Evolutionary conservation across 1,139 yeast genomes (phyloP).

Genomic region (Magnusiomyces sp.): DNA sequence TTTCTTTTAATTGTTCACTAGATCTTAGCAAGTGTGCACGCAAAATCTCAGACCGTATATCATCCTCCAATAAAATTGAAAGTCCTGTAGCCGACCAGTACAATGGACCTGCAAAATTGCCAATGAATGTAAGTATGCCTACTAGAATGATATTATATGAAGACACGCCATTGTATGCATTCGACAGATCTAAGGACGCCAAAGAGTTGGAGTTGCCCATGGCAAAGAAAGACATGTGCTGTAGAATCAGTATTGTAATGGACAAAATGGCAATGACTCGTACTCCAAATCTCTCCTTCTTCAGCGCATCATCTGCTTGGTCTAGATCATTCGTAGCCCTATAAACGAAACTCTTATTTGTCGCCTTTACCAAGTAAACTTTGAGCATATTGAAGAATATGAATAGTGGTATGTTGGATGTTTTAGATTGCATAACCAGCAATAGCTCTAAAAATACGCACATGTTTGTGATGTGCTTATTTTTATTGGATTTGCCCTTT

Average conservation of each 20-base stretch:
- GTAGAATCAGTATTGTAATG: constrained; percentile 37
- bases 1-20: constrained; percentile 4
- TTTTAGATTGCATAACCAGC: constrained; percentile 61
- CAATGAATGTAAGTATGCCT: constrained; percentile 67
- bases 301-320: background rate
- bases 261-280: constrained; percentile 19
- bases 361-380: constrained; percentile 19
- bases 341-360: constrained; percentile 17
- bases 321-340: constrained; percentile 12
- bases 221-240: constrained; percentile 74
- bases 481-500: too few species aligned
- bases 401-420: constrained; percentile 64
- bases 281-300: constrained; percentile 9
- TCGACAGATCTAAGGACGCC: constrained; percentile 82
- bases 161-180: constrained; percentile 81
- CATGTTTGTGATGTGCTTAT: constrained; percentile 36
- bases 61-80: constrained; percentile 38
- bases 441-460: constrained; percentile 43
- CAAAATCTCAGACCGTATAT: constrained; percentile 15
- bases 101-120: constrained; percentile 80
- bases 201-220: constrained; percentile 88
- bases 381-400: constrained; percentile 38
- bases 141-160: constrained; percentile 64
- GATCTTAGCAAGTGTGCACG: constrained; percentile 4
- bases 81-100: constrained; percentile 66